Base-by-base conservation (phyloP, 441 rosid genomes). In the Populus trichocarpa region DNA sequence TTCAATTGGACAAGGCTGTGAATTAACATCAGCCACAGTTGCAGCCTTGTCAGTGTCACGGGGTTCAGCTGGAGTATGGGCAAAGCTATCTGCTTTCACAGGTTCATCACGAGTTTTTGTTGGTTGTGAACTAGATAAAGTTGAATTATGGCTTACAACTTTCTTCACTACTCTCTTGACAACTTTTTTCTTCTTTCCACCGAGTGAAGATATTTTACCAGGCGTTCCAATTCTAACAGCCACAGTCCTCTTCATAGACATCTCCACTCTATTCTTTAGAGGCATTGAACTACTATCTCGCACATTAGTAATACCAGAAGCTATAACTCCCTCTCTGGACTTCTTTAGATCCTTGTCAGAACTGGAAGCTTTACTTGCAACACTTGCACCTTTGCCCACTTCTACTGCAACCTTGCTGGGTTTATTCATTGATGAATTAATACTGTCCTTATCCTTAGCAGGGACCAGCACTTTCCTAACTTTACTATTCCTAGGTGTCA, bases 111-210 rank as follows among this genome's bases (percentile, higher is more conserved):
- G 28, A 32, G 23, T 83, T 64, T 78, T 79, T 42, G 64, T 73
- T 70, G 76, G 78, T 76, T 75, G 85, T 46, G 80, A 81, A 72
- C 70, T 36, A 25, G 83, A 85, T 72, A 79, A 77, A 75, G 70
- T 75, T 59, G 71, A 64, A 40, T 64, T 70, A 79, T 84, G 75
- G 23, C 67, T 79, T 63, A 40, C 78, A 36, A 72, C 81, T 78
- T 84, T 90, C 85, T 83, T 89, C 63, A 82, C 83, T 26, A 81
- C 65, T 82, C 74, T 85, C 87, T 87, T 92, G 80, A 84, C 80
- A 63, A 86, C 79, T 75, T 79, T 89, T 85, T 89, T 92, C 88
- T 86, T 93, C 92, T 86, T 90, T 36, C 70, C 82, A 84, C 75
- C 88, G 57, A 20, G 10, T 4, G 84, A 30, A 76, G 89, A 77